phyloP scores from a whole-genome alignment of 2,329 filamentous ascomycete genomes.

The Thermothelomyces thermophilus region DNA sequence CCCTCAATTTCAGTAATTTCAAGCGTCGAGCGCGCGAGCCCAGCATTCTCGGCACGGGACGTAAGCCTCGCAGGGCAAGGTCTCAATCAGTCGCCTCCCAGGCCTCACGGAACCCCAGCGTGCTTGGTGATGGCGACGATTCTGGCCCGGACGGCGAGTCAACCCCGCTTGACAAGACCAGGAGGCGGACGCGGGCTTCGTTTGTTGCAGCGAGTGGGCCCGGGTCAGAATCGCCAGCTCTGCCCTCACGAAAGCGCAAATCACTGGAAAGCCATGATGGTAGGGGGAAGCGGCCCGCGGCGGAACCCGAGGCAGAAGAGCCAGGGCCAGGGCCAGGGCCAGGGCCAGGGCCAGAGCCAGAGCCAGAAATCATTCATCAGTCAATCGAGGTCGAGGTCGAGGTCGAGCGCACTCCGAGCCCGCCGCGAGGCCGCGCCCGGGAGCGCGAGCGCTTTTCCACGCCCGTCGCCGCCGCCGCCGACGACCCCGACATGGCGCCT shows the following conservation, averaged over 20 bases:
- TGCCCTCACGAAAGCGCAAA: conserved; percentile 49
- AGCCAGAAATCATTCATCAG: conserved; percentile 20
- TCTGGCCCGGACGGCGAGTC: conserved; percentile 27
- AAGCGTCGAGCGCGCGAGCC: conserved; percentile 52
- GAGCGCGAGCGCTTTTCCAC: conserved; percentile 15
- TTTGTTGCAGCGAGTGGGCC: background rate
- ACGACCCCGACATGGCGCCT: conserved; percentile 48
- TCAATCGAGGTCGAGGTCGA: conserved; percentile 27
- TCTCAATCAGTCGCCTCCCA: conserved; percentile 22
- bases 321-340: no score
- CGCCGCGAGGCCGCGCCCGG: conserved; percentile 6
- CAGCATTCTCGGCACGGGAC: conserved; percentile 52
- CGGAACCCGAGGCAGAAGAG: conserved; percentile 14
- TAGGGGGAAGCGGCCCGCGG: conserved; percentile 29
- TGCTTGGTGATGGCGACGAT: conserved; percentile 24
- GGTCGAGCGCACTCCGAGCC: conserved; percentile 16
- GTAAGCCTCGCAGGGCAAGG: conserved; percentile 32
- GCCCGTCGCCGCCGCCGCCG: conserved; percentile 34
- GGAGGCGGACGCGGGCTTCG: conserved; percentile 18
- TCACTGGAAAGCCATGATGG: conserved; percentile 40
- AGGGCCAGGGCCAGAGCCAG: no score
- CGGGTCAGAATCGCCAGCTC: conserved; percentile 12
- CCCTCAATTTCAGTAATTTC: conserved; percentile 52
- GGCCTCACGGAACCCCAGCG: conserved; percentile 15
- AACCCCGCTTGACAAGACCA: conserved; percentile 22